A percentile compares a stretch with the other conserved stretches of the same genome.
Conservation (phyloP, 139 green algal species). For the Chlamydomonas schloesseri region DNA sequence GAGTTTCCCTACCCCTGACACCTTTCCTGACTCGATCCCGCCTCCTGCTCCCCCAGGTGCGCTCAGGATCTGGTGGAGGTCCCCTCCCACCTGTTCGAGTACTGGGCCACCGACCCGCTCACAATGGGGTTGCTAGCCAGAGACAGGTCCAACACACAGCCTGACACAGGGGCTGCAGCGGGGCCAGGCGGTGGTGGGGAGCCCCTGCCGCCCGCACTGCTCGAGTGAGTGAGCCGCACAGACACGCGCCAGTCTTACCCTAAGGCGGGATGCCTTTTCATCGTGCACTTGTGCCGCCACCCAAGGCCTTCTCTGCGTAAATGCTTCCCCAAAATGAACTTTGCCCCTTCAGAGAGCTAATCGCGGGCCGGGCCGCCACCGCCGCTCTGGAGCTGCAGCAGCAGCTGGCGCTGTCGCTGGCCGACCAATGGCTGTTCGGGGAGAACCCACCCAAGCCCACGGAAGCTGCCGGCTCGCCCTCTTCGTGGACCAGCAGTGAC, state of each 20-base stretch:
- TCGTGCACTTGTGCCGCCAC: no score
- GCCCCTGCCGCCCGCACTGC: conserved; percentile 33
- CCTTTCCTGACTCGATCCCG: background rate
- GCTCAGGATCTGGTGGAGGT: conserved; percentile 91
- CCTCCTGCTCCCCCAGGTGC: conserved; percentile 60
- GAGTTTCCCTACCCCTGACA: background rate
- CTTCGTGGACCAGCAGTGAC: conserved; percentile 7
- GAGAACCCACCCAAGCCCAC: background rate
- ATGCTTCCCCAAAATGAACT: no score
- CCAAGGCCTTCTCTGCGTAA: no score
- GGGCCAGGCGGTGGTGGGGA: background rate
- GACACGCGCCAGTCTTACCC: no score
- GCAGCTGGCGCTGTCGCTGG: conserved; percentile 65
- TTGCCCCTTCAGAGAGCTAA: conserved; percentile 49
- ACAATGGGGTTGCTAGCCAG: conserved; percentile 56
- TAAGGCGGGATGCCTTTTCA: no score
- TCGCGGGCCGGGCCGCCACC: conserved; percentile 46
- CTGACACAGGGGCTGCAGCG: background rate
- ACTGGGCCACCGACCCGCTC: conserved; percentile 70
- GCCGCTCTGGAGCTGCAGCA: conserved; percentile 59
- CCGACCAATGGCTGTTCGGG: conserved; percentile 61
- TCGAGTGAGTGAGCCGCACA: background rate
- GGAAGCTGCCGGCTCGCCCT: background rate
- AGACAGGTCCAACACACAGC: background rate
- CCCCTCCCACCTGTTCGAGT: conserved; percentile 90